These are phyloP conservation scores for Lentinula sp. DNA, from an alignment of 768 basidiomycete genomes.

Conservation along the genomic window DNA sequence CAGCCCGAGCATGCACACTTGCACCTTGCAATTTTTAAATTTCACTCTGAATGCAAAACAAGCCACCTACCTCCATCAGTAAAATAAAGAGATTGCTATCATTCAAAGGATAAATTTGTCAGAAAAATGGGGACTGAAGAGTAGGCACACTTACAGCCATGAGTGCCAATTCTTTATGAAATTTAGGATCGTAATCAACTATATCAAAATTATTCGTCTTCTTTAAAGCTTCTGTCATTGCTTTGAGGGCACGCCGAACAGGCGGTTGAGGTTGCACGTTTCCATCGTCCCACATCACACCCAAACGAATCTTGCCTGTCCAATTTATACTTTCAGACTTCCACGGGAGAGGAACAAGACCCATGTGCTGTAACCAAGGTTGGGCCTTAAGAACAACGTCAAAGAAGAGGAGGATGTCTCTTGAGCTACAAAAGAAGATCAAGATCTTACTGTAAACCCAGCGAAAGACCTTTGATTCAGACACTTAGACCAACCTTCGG, in stretches of 20 bases:
- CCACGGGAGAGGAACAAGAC: conserved; percentile 23
- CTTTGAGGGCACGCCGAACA: conserved; percentile 30
- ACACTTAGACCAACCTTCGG: conserved; percentile 24
- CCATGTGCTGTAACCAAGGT: conserved; percentile 37
- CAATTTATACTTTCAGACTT: conserved; percentile 6
- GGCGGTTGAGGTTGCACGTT: conserved; percentile 36
- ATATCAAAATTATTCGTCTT: conserved; percentile 27
- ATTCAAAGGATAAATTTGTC: background rate
- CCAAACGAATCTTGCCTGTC: conserved; percentile 20
- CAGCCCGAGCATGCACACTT: conserved; percentile 2
- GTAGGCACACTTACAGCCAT: conserved; percentile 22
- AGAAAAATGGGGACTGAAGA: background rate
- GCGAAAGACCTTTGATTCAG: background rate
- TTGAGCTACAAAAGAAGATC: conserved; percentile 12
- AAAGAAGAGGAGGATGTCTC: conserved; percentile 26
- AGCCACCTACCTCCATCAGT: conserved; percentile 27
- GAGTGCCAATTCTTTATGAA: conserved; percentile 25
- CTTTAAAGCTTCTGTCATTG: conserved; percentile 27
- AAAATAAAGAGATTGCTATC: conserved; percentile 30
- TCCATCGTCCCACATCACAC: conserved; percentile 30
- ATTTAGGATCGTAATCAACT: conserved; percentile 26
- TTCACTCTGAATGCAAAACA: background rate
- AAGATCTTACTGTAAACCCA: background rate
- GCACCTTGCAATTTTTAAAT: background rate
- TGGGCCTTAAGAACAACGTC: conserved; percentile 22